Percentiles rank a stretch among this genome's conserved stretches.
Conservation (phyloP, 1,284 basidiomycete genomes). For the Malassezia equina region DNA sequence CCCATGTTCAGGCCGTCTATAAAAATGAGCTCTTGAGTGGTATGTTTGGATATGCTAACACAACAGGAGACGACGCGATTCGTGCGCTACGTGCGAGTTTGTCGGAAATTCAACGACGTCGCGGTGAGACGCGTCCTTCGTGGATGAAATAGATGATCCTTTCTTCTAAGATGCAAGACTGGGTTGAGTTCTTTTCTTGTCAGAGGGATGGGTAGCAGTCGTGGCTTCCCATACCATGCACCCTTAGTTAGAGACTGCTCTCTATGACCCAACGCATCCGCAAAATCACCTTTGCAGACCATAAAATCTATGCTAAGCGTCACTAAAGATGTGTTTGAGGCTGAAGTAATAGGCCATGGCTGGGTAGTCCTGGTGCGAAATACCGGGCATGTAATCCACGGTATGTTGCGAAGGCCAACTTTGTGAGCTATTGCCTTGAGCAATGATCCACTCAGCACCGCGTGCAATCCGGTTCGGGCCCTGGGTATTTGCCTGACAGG, state of each 20-base stretch:
- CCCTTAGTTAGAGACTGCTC: too few relatives aligned
- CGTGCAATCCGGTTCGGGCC: slow-evolving; percentile 39
- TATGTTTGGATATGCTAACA: neutral
- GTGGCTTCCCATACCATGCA: too few relatives aligned
- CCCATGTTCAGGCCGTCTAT: slow-evolving; percentile 3
- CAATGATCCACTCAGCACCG: slow-evolving; percentile 28
- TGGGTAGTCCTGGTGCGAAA: slow-evolving; percentile 37
- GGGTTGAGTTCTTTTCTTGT: too few relatives aligned
- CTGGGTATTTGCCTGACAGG: slow-evolving; percentile 29
- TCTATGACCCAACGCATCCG: too few relatives aligned
- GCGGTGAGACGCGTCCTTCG: neutral
- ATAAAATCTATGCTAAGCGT: neutral
- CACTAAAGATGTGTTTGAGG: slow-evolving; percentile 5
- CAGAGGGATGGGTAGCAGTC: too few relatives aligned
- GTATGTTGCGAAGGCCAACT: slow-evolving; percentile 28
- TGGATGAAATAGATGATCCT: slow-evolving; percentile 2
- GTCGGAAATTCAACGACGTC: neutral
- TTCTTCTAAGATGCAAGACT: too few relatives aligned
- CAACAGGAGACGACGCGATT: slow-evolving; percentile 7
- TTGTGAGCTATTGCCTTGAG: slow-evolving; percentile 9
- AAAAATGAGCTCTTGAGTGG: slow-evolving; percentile 1
- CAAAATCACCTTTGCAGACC: too few relatives aligned
- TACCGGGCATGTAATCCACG: slow-evolving; percentile 32
- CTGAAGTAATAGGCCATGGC: slow-evolving; percentile 5
- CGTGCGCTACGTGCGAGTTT: slow-evolving; percentile 6